phyloP scores from a whole-genome alignment of 139 green algal species.

The Tetraselmis chui region DNA sequence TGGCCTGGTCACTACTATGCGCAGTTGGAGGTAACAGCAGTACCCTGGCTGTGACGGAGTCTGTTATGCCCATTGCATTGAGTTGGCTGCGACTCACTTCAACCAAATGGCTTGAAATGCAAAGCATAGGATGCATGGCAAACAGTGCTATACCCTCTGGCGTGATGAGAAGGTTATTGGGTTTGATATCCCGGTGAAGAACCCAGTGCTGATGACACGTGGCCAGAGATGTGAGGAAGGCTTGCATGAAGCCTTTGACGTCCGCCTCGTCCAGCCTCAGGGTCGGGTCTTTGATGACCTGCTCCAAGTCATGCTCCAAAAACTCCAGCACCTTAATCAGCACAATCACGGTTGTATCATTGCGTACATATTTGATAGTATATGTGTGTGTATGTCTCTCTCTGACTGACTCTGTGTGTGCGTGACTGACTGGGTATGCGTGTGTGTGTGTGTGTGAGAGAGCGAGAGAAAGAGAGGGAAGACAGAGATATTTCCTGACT shows the following conservation, averaged over 20 bases:
- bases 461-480: too few species aligned
- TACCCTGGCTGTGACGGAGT: too few species aligned
- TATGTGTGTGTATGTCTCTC: conserved; percentile 22
- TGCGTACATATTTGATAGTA: neutral
- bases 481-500: too few species aligned
- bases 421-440: too few species aligned
- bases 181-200: conserved; percentile 85
- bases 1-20: too few species aligned
- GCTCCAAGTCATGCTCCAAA: conserved; percentile 73
- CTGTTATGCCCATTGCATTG: too few species aligned
- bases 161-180: conserved; percentile 83
- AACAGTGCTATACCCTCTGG: neutral
- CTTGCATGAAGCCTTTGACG: conserved; percentile 83
- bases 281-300: conserved; percentile 69
- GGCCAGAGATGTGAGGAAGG: conserved; percentile 54
- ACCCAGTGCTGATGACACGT: conserved; percentile 72
- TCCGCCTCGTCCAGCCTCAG: conserved; percentile 60
- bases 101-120: too few species aligned
- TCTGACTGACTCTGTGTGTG: too few species aligned
- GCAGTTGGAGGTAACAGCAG: too few species aligned
- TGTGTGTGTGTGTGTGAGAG: too few species aligned
- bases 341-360: too few species aligned
- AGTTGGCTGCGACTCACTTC: too few species aligned
- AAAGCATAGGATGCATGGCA: neutral
- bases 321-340: conserved; percentile 83